These are phyloP conservation scores for Rubia yunnanensis DNA, from an alignment of 257 asterid genomes.

Conservation along the genomic window DNA sequence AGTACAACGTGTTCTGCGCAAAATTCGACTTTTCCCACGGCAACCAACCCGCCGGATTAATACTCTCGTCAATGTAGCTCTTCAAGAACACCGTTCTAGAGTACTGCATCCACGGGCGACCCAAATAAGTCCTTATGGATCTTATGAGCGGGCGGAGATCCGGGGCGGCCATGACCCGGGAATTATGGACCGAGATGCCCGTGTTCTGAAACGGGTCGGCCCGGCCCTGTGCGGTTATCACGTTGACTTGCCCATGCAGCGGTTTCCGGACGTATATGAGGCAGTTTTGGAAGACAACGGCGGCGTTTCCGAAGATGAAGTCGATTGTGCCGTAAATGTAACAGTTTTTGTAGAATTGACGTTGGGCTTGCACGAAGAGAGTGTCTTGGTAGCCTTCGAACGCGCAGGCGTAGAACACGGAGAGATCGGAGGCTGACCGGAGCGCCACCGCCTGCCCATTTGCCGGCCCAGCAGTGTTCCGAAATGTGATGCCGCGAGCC, in stretches of 20 bases:
- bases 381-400: constrained; percentile 93
- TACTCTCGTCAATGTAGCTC: constrained; percentile 36
- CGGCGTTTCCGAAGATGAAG: constrained; percentile 84
- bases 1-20: constrained; percentile 59
- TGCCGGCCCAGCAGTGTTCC: constrained; percentile 67
- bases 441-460: constrained; percentile 78
- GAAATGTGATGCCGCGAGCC: constrained; percentile 79
- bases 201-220: constrained; percentile 89
- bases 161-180: constrained; percentile 45
- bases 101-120: constrained; percentile 75
- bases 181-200: constrained; percentile 67
- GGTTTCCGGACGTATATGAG: constrained; percentile 66
- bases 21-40: constrained; percentile 51
- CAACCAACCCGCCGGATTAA: constrained; percentile 70
- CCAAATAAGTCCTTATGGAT: constrained; percentile 41
- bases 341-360: constrained; percentile 70
- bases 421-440: constrained; percentile 79
- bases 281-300: constrained; percentile 70
- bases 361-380: constrained; percentile 64
- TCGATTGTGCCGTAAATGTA: constrained; percentile 67
- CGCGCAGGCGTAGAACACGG: constrained; percentile 67
- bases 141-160: constrained; percentile 44
- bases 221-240: constrained; percentile 83
- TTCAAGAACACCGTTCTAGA: constrained; percentile 65
- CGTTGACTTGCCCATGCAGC: constrained; percentile 53